These are phyloP conservation scores for Arthroderma uncinatum DNA, from an alignment of 2,329 filamentous ascomycete genomes.

Conservation along the genomic window DNA sequence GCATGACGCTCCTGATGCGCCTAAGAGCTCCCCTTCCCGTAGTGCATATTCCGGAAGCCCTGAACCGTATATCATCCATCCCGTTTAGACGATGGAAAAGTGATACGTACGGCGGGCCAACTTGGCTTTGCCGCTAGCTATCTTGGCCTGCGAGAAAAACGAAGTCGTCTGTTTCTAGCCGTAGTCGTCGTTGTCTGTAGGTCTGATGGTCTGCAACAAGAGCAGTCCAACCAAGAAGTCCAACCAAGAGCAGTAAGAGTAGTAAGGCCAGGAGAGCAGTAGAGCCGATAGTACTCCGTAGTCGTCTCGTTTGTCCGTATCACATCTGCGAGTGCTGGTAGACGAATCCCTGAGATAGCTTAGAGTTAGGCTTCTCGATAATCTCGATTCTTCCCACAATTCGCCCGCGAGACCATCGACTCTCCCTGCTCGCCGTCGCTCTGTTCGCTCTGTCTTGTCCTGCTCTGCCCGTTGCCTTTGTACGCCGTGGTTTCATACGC, in stretches of 20 bases:
- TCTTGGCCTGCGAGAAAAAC: background rate
- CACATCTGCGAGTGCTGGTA: background rate
- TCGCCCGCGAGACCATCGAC: too few species aligned
- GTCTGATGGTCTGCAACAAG: too few species aligned
- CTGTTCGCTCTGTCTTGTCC: slow-evolving; percentile 1
- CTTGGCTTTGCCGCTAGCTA: slow-evolving; percentile 1
- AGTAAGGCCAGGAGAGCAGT: too few species aligned
- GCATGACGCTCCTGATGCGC: background rate
- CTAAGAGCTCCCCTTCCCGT: background rate
- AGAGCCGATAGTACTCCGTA: too few species aligned
- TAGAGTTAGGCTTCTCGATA: background rate
- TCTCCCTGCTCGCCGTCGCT: background rate
- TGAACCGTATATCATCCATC: background rate
- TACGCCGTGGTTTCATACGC: slow-evolving; percentile 15
- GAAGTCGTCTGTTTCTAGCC: too few species aligned
- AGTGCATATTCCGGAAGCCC: slow-evolving; percentile 3
- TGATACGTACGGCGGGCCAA: slow-evolving; percentile 4
- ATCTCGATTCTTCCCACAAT: too few species aligned
- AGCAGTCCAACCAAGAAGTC: too few species aligned
- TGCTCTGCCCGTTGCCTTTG: slow-evolving; percentile 11
- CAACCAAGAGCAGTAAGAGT: too few species aligned
- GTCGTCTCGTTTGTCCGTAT: too few species aligned
- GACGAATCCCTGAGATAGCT: background rate
- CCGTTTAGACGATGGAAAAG: background rate
- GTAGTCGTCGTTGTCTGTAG: too few species aligned